Evolutionary conservation across 208 protist genomes (phyloP).

Genomic region (Trypanosoma cruzi): DNA sequence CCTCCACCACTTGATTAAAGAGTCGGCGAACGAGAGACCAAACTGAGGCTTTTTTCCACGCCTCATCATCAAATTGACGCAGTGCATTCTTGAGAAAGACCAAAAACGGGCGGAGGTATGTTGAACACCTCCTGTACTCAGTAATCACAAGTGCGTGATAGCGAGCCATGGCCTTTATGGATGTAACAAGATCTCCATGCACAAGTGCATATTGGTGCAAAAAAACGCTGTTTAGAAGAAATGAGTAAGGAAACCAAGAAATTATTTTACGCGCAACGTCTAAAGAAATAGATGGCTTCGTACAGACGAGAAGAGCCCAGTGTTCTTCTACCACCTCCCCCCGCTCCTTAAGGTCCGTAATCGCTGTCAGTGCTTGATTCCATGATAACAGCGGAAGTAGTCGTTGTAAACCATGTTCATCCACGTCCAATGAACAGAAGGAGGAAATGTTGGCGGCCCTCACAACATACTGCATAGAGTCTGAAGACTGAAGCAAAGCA

Average conservation of each 20-base stretch:
- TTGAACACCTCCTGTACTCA: slow-evolving; percentile 4
- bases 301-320: slow-evolving; percentile 35
- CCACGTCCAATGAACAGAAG: slow-evolving; percentile 54
- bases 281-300: slow-evolving; percentile 21
- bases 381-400: slow-evolving; percentile 57
- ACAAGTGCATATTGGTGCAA: slow-evolving; percentile 7
- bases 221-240: slow-evolving; percentile 12
- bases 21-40: slow-evolving; percentile 21
- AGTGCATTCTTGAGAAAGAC: slow-evolving; percentile 18
- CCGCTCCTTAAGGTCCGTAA: slow-evolving; percentile 16
- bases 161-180: slow-evolving; percentile 20
- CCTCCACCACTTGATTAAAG: slow-evolving; percentile 36
- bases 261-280: slow-evolving; percentile 5
- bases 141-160: slow-evolving; percentile 20
- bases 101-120: slow-evolving; percentile 25
- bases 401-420: slow-evolving; percentile 70
- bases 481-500: slow-evolving; percentile 43
- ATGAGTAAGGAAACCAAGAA: slow-evolving; percentile 6
- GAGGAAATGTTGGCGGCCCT: slow-evolving; percentile 27
- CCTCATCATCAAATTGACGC: slow-evolving; percentile 22
- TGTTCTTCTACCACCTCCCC: slow-evolving; percentile 48
- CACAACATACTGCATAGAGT: slow-evolving; percentile 47
- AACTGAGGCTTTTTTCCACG: slow-evolving; percentile 12
- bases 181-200: slow-evolving; percentile 10
- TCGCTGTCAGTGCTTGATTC: slow-evolving; percentile 27